Evolutionary conservation across 805 yeast genomes (phyloP).

Genomic region (Candida arabinofermentans): DNA sequence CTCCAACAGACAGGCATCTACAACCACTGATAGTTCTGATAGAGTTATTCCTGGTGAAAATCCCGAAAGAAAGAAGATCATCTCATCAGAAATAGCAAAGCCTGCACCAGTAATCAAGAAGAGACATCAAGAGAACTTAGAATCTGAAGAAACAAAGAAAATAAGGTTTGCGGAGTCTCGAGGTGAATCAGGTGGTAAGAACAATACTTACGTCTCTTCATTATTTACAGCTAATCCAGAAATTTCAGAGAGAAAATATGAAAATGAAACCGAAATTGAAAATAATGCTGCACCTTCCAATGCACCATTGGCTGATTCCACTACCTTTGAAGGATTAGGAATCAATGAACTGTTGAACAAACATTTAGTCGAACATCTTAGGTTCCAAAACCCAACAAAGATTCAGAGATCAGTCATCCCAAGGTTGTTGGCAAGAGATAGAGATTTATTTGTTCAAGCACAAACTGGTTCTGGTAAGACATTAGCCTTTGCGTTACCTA

Average conservation of each 20-base stretch:
- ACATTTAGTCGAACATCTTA: conserved; percentile 54
- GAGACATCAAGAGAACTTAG: conserved; percentile 18
- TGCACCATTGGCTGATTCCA: conserved; percentile 74
- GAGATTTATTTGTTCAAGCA: conserved; percentile 86
- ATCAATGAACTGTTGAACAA: conserved; percentile 47
- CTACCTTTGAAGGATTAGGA: conserved; percentile 71
- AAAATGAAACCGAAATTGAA: conserved; percentile 29
- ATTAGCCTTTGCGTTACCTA: conserved; percentile 79
- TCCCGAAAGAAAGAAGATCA: conserved; percentile 1
- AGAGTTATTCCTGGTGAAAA: background rate
- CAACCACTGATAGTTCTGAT: background rate
- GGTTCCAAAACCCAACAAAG: conserved; percentile 68
- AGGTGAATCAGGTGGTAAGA: conserved; percentile 51
- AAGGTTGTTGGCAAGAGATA: conserved; percentile 38
- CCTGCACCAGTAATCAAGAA: conserved; percentile 4
- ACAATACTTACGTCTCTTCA: conserved; percentile 76
- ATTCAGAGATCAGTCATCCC: conserved; percentile 85
- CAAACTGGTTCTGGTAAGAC: conserved; percentile 99
- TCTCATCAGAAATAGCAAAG: background rate
- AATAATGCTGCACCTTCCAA: conserved; percentile 58
- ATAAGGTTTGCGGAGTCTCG: conserved; percentile 41
- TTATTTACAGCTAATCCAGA: conserved; percentile 71
- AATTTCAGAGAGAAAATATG: conserved; percentile 35
- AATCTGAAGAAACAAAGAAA: conserved; percentile 20
- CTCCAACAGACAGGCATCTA: background rate